These are phyloP conservation scores for Claviceps citrina DNA, from an alignment of 2,329 filamentous ascomycete genomes.

Conservation along the genomic window DNA sequence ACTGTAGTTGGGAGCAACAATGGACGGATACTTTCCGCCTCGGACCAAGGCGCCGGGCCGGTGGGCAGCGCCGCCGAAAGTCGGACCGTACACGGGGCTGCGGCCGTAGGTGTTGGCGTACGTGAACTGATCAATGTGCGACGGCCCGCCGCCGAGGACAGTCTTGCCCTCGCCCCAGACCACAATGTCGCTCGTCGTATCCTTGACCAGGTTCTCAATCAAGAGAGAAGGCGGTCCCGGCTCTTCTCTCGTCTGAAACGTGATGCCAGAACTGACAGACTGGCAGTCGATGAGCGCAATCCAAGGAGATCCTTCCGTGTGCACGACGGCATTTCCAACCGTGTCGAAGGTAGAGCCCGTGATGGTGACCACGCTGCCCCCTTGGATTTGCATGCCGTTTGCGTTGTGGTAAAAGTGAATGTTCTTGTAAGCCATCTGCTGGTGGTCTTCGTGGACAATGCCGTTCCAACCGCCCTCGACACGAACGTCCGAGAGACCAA, in stretches of 20 bases:
- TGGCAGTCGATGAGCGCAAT: slow-evolving; percentile 25
- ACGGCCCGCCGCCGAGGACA: slow-evolving; percentile 12
- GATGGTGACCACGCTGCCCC: slow-evolving; percentile 24
- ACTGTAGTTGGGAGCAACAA: slow-evolving; percentile 14
- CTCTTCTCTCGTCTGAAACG: slow-evolving; percentile 20
- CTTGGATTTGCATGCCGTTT: slow-evolving; percentile 16
- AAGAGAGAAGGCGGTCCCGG: slow-evolving; percentile 28
- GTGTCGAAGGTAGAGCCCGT: slow-evolving; percentile 25
- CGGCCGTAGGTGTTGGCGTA: slow-evolving; percentile 27
- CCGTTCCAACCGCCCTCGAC: slow-evolving; percentile 27
- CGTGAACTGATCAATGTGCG: slow-evolving; percentile 23
- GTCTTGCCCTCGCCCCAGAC: slow-evolving; percentile 9
- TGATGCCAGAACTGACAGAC: slow-evolving; percentile 26
- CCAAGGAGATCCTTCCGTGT: slow-evolving; percentile 23
- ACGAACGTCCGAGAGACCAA: slow-evolving; percentile 25
- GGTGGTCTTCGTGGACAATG: slow-evolving; percentile 26
- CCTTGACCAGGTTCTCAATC: slow-evolving; percentile 28
- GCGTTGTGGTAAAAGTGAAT: slow-evolving; percentile 29
- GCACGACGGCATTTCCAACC: slow-evolving; percentile 20
- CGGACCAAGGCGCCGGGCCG: slow-evolving; percentile 23
- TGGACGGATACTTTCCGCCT: slow-evolving; percentile 20
- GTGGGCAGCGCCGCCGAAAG: slow-evolving; percentile 14
- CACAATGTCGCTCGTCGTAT: slow-evolving; percentile 20
- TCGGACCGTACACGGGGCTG: slow-evolving; percentile 22
- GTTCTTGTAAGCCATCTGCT: slow-evolving; percentile 28